phyloP scores from a whole-genome alignment of 371 early-diverging fungal genomes.

The Mortierella sp. region DNA sequence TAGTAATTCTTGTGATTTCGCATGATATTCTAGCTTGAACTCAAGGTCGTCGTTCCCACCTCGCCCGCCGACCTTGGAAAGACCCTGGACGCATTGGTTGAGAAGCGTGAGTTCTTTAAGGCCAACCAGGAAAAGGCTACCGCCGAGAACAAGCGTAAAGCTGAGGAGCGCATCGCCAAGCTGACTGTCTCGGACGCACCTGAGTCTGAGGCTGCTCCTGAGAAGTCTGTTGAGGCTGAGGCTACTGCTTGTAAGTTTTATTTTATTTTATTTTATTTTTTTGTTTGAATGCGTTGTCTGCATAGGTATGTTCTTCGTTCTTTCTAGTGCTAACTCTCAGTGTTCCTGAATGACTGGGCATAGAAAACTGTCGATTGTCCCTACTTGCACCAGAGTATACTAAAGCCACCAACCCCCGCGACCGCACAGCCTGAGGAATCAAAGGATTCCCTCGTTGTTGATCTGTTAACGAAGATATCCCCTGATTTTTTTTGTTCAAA shows the following conservation, averaged over 20 bases:
- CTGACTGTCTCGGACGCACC: slow-evolving; percentile 25
- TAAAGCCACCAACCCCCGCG: slow-evolving; percentile 24
- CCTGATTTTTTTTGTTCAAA: slow-evolving; percentile 23
- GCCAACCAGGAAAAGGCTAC: slow-evolving; percentile 85
- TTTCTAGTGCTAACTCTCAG: too few relatives aligned
- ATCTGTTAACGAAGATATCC: slow-evolving; percentile 48
- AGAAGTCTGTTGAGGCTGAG: slow-evolving; percentile 26
- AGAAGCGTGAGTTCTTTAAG: slow-evolving; percentile 76
- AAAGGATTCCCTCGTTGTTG: slow-evolving; percentile 17
- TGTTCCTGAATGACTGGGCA: too few relatives aligned
- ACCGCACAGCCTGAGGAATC: slow-evolving; percentile 12
- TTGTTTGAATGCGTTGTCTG: too few relatives aligned
- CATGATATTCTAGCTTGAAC: slow-evolving; percentile 55
- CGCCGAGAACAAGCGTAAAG: slow-evolving; percentile 87
- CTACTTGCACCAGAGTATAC: too few relatives aligned
- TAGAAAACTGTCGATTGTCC: too few relatives aligned
- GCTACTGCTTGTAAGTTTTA: slow-evolving; percentile 26
- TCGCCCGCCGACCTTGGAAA: slow-evolving; percentile 74
- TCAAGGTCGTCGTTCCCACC: slow-evolving; percentile 87
- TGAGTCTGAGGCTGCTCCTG: slow-evolving; percentile 19
- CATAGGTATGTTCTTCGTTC: too few relatives aligned
- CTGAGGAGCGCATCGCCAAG: slow-evolving; percentile 83
- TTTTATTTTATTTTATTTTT: too few relatives aligned
- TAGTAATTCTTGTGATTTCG: too few relatives aligned
- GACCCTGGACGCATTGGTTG: slow-evolving; percentile 78